Percentiles rank a stretch among this genome's conserved stretches.
phyloP scores from a whole-genome alignment of 2,329 filamentous ascomycete genomes.

The Plectosphaerella cucumerina region DNA sequence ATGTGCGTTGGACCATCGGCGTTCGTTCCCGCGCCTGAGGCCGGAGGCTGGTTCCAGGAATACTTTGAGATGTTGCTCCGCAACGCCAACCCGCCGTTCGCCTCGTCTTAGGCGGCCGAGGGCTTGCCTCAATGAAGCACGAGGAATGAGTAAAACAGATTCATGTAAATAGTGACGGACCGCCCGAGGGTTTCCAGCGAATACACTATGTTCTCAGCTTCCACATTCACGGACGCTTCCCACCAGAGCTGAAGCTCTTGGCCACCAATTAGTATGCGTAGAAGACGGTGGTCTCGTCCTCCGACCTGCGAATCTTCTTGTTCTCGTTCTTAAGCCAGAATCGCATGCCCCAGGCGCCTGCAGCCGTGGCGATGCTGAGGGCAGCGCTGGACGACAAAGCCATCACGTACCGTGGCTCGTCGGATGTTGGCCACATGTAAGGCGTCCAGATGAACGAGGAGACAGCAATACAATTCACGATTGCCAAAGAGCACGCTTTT shows the following conservation, averaged over 20 bases:
- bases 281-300: slow-evolving; percentile 13
- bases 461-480: slow-evolving; percentile 18
- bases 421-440: slow-evolving; percentile 31
- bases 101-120: not conserved
- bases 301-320: slow-evolving; percentile 15
- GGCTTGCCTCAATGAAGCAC: too few species aligned
- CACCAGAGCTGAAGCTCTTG: too few species aligned
- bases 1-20: slow-evolving; percentile 47
- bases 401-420: slow-evolving; percentile 18
- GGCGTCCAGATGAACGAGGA: slow-evolving; percentile 15
- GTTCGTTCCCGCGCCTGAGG: slow-evolving; percentile 63
- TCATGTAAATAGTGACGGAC: too few species aligned
- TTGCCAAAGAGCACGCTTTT: slow-evolving; percentile 29
- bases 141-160: too few species aligned
- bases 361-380: slow-evolving; percentile 10
- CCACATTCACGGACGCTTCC: too few species aligned
- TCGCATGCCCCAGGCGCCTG: slow-evolving; percentile 13
- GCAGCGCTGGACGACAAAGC: slow-evolving; percentile 21
- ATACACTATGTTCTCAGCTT: too few species aligned
- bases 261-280: slow-evolving; percentile 17
- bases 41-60: slow-evolving; percentile 63
- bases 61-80: slow-evolving; percentile 54
- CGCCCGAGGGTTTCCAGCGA: too few species aligned
- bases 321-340: slow-evolving; percentile 15
- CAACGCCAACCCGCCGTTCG: slow-evolving; percentile 52